These are phyloP conservation scores for Flaveria bidentis DNA, from an alignment of 129 eudicot species.

Conservation along the genomic window DNA sequence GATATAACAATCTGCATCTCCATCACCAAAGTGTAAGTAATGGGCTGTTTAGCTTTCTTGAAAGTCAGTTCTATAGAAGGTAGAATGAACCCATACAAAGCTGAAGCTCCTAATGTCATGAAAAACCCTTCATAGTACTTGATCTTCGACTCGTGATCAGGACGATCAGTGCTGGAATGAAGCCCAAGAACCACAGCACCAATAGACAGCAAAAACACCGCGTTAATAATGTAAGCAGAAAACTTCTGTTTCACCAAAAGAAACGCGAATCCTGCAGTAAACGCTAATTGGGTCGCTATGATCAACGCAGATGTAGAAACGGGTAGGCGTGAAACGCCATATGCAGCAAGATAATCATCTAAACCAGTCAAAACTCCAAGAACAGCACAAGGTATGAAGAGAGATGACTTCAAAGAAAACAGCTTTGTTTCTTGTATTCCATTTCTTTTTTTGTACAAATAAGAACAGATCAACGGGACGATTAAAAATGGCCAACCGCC, in stretches of 20 bases:
- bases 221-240: slow-evolving; percentile 34
- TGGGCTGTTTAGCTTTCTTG: slow-evolving; percentile 43
- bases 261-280: slow-evolving; percentile 56
- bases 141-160: slow-evolving; percentile 37
- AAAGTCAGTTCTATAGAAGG: slow-evolving; percentile 46
- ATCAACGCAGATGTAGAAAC: slow-evolving; percentile 52
- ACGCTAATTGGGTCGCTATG: slow-evolving; percentile 50
- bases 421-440: slow-evolving; percentile 23
- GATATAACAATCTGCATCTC: slow-evolving; percentile 59
- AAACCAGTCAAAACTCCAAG: slow-evolving; percentile 47
- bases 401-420: slow-evolving; percentile 22
- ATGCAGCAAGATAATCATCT: slow-evolving; percentile 44
- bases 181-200: slow-evolving; percentile 50
- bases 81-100: slow-evolving; percentile 47
- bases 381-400: slow-evolving; percentile 40
- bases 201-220: slow-evolving; percentile 39
- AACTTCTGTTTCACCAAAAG: slow-evolving; percentile 52
- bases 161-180: slow-evolving; percentile 50
- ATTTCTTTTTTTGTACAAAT: slow-evolving; percentile 23
- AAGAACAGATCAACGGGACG: slow-evolving; percentile 36
- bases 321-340: slow-evolving; percentile 45
- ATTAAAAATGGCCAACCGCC: slow-evolving; percentile 52
- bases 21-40: slow-evolving; percentile 50
- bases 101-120: slow-evolving; percentile 48
- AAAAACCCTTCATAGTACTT: slow-evolving; percentile 46